phyloP scores from a whole-genome alignment of 768 basidiomycete genomes.

The Phallus indusiatus region DNA sequence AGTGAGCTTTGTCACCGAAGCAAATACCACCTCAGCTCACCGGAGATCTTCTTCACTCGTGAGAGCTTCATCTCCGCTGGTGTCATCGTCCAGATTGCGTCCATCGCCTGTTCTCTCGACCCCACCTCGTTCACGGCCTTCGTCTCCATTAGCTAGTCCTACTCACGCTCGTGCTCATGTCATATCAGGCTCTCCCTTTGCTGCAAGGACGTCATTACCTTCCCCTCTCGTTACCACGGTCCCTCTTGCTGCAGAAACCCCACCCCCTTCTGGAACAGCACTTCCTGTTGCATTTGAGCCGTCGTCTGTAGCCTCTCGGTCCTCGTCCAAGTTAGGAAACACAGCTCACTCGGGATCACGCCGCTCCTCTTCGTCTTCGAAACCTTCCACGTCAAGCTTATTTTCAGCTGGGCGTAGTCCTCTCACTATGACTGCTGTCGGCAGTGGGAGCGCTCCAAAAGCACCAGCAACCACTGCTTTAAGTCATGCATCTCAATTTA shows the following conservation, averaged over 20 bases:
- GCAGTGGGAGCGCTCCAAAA: slow-evolving; percentile 33
- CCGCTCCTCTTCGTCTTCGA: slow-evolving; percentile 6
- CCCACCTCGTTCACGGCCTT: background rate
- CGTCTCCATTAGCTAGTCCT: background rate
- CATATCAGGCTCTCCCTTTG: background rate
- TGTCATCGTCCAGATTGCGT: background rate
- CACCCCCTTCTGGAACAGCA: background rate
- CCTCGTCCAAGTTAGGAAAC: background rate
- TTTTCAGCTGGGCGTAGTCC: slow-evolving; percentile 10
- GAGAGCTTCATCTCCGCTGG: background rate
- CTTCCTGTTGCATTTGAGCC: background rate
- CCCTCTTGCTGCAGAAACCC: background rate
- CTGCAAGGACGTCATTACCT: background rate
- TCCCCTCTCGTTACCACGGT: background rate
- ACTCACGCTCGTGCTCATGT: background rate
- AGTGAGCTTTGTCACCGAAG: background rate
- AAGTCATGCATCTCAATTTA: slow-evolving; percentile 27
- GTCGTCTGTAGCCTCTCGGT: background rate
- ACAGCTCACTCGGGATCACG: background rate
- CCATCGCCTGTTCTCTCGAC: slow-evolving; percentile 5
- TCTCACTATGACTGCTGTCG: slow-evolving; percentile 18
- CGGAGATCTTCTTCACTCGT: background rate
- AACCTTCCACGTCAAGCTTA: slow-evolving; percentile 5
- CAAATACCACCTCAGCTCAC: background rate
- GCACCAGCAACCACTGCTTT: slow-evolving; percentile 63